phyloP scores from a whole-genome alignment of 148 eudicot species.

The Drosera capensis region DNA sequence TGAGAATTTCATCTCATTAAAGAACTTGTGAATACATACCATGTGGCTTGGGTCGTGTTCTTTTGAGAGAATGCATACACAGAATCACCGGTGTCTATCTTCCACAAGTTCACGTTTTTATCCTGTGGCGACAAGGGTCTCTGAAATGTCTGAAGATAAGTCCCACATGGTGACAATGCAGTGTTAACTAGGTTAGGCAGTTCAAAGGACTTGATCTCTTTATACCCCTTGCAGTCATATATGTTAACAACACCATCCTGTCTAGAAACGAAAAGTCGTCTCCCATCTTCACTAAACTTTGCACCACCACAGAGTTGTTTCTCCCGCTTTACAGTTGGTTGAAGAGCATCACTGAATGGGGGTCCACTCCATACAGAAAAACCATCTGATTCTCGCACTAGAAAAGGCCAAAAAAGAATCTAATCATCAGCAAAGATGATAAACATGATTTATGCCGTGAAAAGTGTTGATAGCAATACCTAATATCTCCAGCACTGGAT shows the following conservation, averaged over 20 bases:
- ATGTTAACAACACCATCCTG: conserved; percentile 43
- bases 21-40: conserved; percentile 25
- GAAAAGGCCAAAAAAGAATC: conserved; percentile 4
- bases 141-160: conserved; percentile 84
- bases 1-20: background rate
- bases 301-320: conserved; percentile 49
- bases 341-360: conserved; percentile 53
- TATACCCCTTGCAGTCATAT: conserved; percentile 46
- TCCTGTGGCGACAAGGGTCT: conserved; percentile 54
- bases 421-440: background rate
- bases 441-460: background rate
- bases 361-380: conserved; percentile 69
- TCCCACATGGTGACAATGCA: conserved; percentile 64
- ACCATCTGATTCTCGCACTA: conserved; percentile 70
- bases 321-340: conserved; percentile 49
- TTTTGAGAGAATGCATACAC: conserved; percentile 53
- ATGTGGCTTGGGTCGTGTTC: conserved; percentile 66
- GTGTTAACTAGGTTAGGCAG: conserved; percentile 48
- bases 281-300: conserved; percentile 75
- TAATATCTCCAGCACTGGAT: conserved; percentile 1
- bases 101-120: conserved; percentile 72
- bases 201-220: conserved; percentile 47
- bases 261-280: conserved; percentile 52
- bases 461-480: background rate
- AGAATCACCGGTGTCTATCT: conserved; percentile 45